phyloP scores from a whole-genome alignment of 805 yeast genomes.

The Teunomyces panamensis region DNA sequence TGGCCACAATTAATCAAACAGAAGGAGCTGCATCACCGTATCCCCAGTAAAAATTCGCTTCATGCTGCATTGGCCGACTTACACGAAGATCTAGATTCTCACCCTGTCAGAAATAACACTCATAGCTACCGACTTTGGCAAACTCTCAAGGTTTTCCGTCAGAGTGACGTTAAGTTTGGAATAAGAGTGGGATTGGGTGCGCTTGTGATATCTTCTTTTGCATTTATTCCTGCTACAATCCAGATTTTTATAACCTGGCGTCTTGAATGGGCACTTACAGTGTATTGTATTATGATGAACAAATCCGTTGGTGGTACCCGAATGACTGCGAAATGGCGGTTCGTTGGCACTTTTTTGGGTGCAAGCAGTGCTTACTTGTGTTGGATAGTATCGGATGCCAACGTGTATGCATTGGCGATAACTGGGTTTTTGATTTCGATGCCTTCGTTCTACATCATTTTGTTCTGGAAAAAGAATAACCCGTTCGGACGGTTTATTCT shows the following conservation, averaged over 20 bases:
- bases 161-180: slow-evolving; percentile 75
- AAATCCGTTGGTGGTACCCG: slow-evolving; percentile 83
- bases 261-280: slow-evolving; percentile 83
- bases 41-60: slow-evolving; percentile 1
- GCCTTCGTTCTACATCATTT: slow-evolving; percentile 55
- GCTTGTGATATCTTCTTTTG: slow-evolving; percentile 59
- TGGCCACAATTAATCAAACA: not conserved
- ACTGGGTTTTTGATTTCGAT: slow-evolving; percentile 47
- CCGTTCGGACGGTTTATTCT: slow-evolving; percentile 70
- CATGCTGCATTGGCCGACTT: slow-evolving; percentile 33
- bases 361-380: slow-evolving; percentile 56
- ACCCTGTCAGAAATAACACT: slow-evolving; percentile 12
- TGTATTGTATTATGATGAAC: slow-evolving; percentile 80
- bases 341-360: slow-evolving; percentile 74
- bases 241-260: slow-evolving; percentile 60
- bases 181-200: slow-evolving; percentile 79
- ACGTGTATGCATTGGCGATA: slow-evolving; percentile 49
- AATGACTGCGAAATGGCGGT: slow-evolving; percentile 70
- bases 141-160: slow-evolving; percentile 48
- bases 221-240: slow-evolving; percentile 58
- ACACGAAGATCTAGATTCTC: slow-evolving; percentile 18
- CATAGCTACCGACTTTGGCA: slow-evolving; percentile 42
- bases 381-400: slow-evolving; percentile 60
- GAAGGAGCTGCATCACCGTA: not conserved
- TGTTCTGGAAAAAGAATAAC: slow-evolving; percentile 61